These are phyloP conservation scores for Helicocarpus griseus DNA, from an alignment of 2,329 filamentous ascomycete species.

Conservation along the genomic window DNA sequence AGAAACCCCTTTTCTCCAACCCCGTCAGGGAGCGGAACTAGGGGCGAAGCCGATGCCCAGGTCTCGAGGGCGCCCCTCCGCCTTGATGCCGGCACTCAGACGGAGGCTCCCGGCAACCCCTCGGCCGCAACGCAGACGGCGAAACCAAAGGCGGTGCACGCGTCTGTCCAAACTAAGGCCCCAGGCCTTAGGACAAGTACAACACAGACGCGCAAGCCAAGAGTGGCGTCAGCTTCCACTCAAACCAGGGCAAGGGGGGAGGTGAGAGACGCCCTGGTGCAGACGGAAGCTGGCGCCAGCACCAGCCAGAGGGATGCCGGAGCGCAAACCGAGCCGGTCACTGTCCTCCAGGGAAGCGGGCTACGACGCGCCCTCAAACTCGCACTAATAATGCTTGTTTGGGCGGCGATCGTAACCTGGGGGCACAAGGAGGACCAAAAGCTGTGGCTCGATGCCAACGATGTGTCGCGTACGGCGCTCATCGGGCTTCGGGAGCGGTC, in stretches of 20 bases:
- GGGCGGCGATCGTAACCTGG: conserved; percentile 7
- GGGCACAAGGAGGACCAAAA: conserved; percentile 5
- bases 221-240: conserved; percentile 1
- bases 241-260: conserved; percentile 3
- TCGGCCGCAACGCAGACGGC: background rate
- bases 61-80: background rate
- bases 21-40: background rate
- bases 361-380: conserved; percentile 3
- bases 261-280: conserved; percentile 8
- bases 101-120: background rate
- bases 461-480: conserved; percentile 3
- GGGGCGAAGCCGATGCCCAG: background rate
- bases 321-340: conserved; percentile 10
- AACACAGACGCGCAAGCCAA: background rate
- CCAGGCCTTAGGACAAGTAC: no score
- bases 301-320: conserved; percentile 7
- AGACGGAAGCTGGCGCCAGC: no score
- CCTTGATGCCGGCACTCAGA: background rate
- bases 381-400: conserved; percentile 10
- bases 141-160: background rate
- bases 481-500: conserved; percentile 1
- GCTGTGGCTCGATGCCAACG: conserved; percentile 14
- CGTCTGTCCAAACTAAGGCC: no score
- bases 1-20: background rate
- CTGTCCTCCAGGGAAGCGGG: conserved; percentile 2